Evolutionary conservation across 108 stramenopile species (phyloP).

Genomic region (Cyclotella cryptica): DNA sequence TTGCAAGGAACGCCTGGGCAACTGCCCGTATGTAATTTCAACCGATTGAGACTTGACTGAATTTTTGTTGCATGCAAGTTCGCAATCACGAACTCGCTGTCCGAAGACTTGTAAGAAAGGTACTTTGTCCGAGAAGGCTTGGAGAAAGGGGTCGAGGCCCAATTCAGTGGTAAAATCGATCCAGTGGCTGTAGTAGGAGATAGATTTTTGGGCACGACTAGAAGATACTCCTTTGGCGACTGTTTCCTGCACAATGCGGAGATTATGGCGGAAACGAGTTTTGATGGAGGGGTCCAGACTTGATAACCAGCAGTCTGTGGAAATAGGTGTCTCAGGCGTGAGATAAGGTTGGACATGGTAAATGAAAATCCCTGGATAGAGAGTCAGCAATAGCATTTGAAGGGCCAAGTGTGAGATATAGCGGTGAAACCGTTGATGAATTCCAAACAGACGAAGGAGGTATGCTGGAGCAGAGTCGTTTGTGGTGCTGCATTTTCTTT

Average conservation of each 20-base stretch:
- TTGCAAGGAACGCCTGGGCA: slow-evolving; percentile 38
- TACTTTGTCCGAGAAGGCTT: slow-evolving; percentile 41
- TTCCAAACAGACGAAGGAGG: slow-evolving; percentile 60
- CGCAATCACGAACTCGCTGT: slow-evolving; percentile 14
- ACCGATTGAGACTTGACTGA: too few relatives aligned
- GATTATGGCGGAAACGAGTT: slow-evolving; percentile 37
- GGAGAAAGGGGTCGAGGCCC: slow-evolving; percentile 23
- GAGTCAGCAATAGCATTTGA: slow-evolving; percentile 39
- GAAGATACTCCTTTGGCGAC: slow-evolving; percentile 33
- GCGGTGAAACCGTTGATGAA: slow-evolving; percentile 24
- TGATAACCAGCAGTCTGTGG: slow-evolving; percentile 34
- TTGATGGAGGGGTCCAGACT: slow-evolving; percentile 9
- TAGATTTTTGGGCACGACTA: slow-evolving; percentile 21
- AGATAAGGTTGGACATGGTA: slow-evolving; percentile 48
- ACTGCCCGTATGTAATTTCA: slow-evolving; percentile 32
- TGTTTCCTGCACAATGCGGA: slow-evolving; percentile 27
- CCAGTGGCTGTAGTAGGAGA: slow-evolving; percentile 23
- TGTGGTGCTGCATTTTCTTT: slow-evolving; percentile 32
- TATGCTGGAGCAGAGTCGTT: slow-evolving; percentile 40
- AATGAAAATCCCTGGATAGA: slow-evolving; percentile 47
- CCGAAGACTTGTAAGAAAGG: slow-evolving; percentile 21
- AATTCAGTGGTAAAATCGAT: slow-evolving; percentile 18
- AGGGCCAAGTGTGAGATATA: slow-evolving; percentile 28
- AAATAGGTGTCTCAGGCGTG: slow-evolving; percentile 21
- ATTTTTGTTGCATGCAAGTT: slow-evolving; percentile 13